Base-by-base conservation (phyloP, 169 alveolate species). In the Cryptosporidium felis region DNA sequence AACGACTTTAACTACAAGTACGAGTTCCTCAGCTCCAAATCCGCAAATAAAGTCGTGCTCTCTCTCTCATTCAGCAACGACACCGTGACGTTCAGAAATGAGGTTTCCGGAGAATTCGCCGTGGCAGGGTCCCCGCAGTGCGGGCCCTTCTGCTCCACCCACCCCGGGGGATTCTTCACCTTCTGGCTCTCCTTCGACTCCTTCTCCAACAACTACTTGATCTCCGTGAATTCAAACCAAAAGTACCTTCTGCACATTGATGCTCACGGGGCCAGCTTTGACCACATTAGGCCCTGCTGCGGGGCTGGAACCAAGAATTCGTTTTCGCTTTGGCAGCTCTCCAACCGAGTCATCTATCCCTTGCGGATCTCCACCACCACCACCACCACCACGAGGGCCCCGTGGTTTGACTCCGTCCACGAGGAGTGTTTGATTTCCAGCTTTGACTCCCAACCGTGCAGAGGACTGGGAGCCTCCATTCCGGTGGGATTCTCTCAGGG, bases 71-170 rank as follows among this genome's bases (percentile, higher is more conserved):
- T 38, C 10, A 74, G 36, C 14, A 56, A 74, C 44, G 85, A 74
- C 8, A 56, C 65, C 8, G 74, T 74, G 9, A 36, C 56, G 8
- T 74, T 74, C 14, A 53, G 59, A 34, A 74, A 74, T 36, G 65
- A 53, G 34, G 67, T 58, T 21, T 53, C 65, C 23, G 85, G 85
- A 5, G 74, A 74, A 36, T 51, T 32, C 56, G 10, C 65, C 8
- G 46, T 74, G 10, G 85, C 85, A 9, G 85, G 85, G 12, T 51
- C 85, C 5, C 85, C 85, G 8, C 85, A 74, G 26, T 74, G 85
- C 36, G 85, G 85, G 10, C 85, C 85, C 2, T 74, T 53, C 21
- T 74, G 85, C 28, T 74, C 85, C 6, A 74, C 85, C 4, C 41
- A 74, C 36, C 85, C 85, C 21, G 56, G 42, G 18, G 85, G 85